These are phyloP conservation scores for Aspergillus ruber DNA, from an alignment of 2,329 filamentous ascomycete genomes.

Conservation along the genomic window DNA sequence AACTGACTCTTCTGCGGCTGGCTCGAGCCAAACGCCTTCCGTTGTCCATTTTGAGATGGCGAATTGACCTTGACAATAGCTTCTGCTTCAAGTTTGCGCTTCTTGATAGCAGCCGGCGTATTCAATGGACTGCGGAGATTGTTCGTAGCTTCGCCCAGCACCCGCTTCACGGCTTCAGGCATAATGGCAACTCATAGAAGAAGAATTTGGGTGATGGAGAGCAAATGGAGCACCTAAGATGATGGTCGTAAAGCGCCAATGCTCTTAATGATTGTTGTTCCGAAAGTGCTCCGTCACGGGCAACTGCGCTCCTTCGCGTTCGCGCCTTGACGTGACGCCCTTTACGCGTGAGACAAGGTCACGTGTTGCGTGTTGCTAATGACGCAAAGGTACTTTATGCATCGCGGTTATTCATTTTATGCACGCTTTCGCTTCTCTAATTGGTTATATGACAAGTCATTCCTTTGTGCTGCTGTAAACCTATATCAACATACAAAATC, in stretches of 20 bases:
- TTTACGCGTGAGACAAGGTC: constrained; percentile 14
- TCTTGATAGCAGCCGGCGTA: constrained; percentile 60
- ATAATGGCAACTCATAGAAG: constrained; percentile 22
- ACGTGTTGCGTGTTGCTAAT: background rate
- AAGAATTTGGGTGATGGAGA: background rate
- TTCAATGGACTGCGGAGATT: constrained; percentile 56
- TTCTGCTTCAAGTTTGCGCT: constrained; percentile 66
- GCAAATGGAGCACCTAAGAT: background rate
- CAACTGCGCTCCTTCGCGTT: constrained; percentile 9
- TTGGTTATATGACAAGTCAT: background rate
- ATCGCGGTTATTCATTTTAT: background rate
- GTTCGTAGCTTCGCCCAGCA: constrained; percentile 62
- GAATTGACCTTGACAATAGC: constrained; percentile 52
- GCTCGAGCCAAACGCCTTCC: constrained; percentile 56
- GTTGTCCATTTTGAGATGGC: constrained; percentile 53
- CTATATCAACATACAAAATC: background rate
- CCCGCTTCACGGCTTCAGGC: constrained; percentile 54
- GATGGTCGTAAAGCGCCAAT: background rate
- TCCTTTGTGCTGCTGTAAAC: background rate
- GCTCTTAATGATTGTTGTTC: background rate
- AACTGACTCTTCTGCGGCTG: constrained; percentile 77
- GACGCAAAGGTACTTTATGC: background rate
- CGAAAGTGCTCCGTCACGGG: constrained; percentile 1
- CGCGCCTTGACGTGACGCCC: constrained; percentile 21
- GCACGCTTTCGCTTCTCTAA: no score